Evolutionary conservation across 371 early-diverging fungal genomes (phyloP).

Genomic region (Lichtheimia hyalospora): DNA sequence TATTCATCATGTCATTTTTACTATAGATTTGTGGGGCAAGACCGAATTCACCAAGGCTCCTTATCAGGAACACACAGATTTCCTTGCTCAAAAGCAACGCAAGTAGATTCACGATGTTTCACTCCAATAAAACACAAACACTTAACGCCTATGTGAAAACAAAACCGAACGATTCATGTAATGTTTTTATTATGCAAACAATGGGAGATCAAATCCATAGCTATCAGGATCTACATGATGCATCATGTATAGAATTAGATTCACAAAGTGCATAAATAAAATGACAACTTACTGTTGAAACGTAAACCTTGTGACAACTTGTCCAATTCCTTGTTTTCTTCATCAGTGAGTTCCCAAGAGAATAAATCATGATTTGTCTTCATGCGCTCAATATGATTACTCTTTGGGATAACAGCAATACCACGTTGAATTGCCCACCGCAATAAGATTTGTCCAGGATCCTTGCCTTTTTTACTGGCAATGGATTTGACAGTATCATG

Average conservation of each 20-base stretch:
- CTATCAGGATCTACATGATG: constrained; percentile 20
- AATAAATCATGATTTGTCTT: constrained; percentile 25
- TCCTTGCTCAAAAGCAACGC: constrained; percentile 70
- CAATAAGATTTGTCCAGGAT: constrained; percentile 45
- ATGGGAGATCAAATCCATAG: constrained; percentile 37
- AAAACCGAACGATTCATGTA: background rate
- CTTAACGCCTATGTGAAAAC: too few species aligned
- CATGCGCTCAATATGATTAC: constrained; percentile 43
- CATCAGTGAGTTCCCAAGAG: constrained; percentile 22
- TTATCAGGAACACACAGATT: constrained; percentile 93
- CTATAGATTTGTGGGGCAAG: constrained; percentile 93
- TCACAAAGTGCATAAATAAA: background rate
- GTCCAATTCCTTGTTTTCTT: constrained; percentile 18
- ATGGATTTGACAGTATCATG: constrained; percentile 37
- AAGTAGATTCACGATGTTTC: constrained; percentile 30
- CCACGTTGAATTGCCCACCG: constrained; percentile 54
- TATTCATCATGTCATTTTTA: background rate
- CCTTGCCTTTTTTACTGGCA: constrained; percentile 34
- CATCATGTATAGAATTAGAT: background rate
- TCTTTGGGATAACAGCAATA: constrained; percentile 65
- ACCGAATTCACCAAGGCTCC: constrained; percentile 87
- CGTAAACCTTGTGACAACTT: constrained; percentile 17
- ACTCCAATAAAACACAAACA: background rate
- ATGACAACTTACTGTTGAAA: constrained; percentile 15
- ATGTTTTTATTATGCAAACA: constrained; percentile 30